Base-by-base conservation (phyloP, 2,329 filamentous ascomycete species). In the Beauveria scarabaeidicola region DNA sequence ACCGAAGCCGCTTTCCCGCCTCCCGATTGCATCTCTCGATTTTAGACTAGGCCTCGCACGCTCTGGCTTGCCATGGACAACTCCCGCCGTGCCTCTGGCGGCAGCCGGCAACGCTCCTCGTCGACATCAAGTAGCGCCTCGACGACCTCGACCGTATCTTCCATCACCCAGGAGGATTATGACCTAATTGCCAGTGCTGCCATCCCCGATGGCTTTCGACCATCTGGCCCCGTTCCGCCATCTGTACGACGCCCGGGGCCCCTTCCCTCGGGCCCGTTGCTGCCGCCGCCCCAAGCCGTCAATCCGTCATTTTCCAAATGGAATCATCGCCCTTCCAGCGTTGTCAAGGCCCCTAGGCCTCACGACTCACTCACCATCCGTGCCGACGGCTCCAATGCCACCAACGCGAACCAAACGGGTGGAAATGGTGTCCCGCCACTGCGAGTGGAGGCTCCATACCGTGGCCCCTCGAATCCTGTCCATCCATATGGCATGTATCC, bases 401-500 rank as follows among this genome's bases (percentile, higher is more conserved):
- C 64, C 65, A 41, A 66, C 65, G 55, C 60, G 58, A n/a, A 71
- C 72, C 19, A 75, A 68, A 59, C 62, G 65, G 11, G 75, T 74
- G 48, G 59, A 11, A 53, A 41, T 47, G 69, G 71, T 2, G 70
- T 72, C n/a, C 69, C 72, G 3, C 71, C 73, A 43, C 68, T 79
- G 21, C 70, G 72, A 36, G 63, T 77, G 3, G 80, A 90, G 60
- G 86, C 83, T 61, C 87, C 88, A 13, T 89, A 91, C 64, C 81
- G 82, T 17, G 88, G 86, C 7, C 82, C 85, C 1, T 84, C 82
- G 3, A 87, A 86, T 3, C 90, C 91, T 19, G 94, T 89, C 57
- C 89, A 94, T 72, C 89, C 90, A 0, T 96, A 95, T 70, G 84
- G 83, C 65, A 87, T 93, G 84, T 95, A 95, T 71, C 84, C 87